A percentile compares a stretch with the other conserved stretches of the same genome.
Conservation (phyloP, 1,284 basidiomycete genomes). For the Prillingera fragicola region DNA sequence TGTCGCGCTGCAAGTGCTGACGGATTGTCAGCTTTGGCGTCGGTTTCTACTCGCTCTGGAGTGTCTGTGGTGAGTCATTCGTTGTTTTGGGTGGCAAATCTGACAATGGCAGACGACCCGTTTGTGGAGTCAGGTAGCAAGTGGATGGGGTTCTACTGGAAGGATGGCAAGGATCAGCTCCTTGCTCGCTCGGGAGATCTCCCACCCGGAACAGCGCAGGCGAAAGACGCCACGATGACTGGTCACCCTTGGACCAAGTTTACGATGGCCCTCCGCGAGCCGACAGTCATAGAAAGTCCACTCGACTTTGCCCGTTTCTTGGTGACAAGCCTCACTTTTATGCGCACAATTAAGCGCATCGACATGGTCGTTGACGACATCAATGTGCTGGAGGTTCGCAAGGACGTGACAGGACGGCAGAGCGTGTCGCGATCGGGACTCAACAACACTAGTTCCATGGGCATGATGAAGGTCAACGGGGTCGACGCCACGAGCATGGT, state of each 20-base stretch:
- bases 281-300: conserved; percentile 68
- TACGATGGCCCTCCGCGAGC: conserved; percentile 81
- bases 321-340: conserved; percentile 90
- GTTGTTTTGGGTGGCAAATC: conserved; percentile 4
- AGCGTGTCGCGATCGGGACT: conserved; percentile 55
- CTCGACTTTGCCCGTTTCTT: conserved; percentile 88
- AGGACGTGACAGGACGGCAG: conserved; percentile 59
- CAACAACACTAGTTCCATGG: conserved; percentile 46
- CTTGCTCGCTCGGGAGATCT: conserved; percentile 69
- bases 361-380: conserved; percentile 74
- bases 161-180: conserved; percentile 78
- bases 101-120: conserved; percentile 64
- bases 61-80: conserved; percentile 41
- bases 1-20: neutral
- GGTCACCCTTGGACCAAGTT: conserved; percentile 76
- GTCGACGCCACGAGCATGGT: conserved; percentile 66
- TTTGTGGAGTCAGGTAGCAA: conserved; percentile 83
- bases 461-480: conserved; percentile 64
- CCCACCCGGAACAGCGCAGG: conserved; percentile 47
- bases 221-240: conserved; percentile 23
- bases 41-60: conserved; percentile 53
- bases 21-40: conserved; percentile 45
- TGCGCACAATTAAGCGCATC: conserved; percentile 71
- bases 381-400: conserved; percentile 68
- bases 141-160: conserved; percentile 98